Conservation (phyloP, 345 rosid genomes). For the Gynandropsis gynandra region DNA sequence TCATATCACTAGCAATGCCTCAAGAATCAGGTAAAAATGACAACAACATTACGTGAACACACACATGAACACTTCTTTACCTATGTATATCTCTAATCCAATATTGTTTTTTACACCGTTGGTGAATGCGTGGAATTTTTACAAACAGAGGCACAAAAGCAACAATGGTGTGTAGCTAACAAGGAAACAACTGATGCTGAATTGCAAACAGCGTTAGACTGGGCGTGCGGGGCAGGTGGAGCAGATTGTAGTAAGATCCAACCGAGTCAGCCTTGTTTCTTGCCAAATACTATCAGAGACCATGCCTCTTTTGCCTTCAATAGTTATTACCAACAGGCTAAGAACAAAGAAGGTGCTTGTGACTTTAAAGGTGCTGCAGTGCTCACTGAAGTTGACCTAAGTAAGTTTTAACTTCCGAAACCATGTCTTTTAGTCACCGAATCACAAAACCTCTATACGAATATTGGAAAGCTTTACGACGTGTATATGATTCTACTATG, state of each 20-base stretch:
- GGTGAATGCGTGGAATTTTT: conserved; percentile 3
- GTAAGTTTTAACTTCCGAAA: conserved; percentile 33
- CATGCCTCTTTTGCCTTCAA: conserved; percentile 84
- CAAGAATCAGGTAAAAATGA: conserved; percentile 32
- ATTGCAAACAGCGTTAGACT: conserved; percentile 53
- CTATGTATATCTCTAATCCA: background rate
- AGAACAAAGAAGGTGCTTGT: conserved; percentile 66
- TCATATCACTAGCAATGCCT: conserved; percentile 29
- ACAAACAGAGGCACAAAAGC: conserved; percentile 37
- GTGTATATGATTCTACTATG: too few relatives aligned
- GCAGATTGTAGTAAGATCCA: conserved; percentile 54
- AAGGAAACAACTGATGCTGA: conserved; percentile 62
- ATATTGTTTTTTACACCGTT: background rate
- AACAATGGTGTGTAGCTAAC: conserved; percentile 82
- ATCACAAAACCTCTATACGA: too few relatives aligned
- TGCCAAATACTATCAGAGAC: conserved; percentile 54
- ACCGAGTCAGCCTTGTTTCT: conserved; percentile 50
- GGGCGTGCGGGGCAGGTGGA: conserved; percentile 68
- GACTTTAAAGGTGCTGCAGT: conserved; percentile 73
- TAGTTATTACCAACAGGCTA: conserved; percentile 55
- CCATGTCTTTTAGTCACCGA: background rate
- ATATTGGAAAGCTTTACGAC: too few relatives aligned
- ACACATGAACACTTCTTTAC: background rate
- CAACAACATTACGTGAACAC: background rate
- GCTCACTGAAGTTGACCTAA: conserved; percentile 66